Evolutionary conservation across 352 stramenopile genomes (phyloP).

Genomic region (Phytophthora fragariaefolia): DNA sequence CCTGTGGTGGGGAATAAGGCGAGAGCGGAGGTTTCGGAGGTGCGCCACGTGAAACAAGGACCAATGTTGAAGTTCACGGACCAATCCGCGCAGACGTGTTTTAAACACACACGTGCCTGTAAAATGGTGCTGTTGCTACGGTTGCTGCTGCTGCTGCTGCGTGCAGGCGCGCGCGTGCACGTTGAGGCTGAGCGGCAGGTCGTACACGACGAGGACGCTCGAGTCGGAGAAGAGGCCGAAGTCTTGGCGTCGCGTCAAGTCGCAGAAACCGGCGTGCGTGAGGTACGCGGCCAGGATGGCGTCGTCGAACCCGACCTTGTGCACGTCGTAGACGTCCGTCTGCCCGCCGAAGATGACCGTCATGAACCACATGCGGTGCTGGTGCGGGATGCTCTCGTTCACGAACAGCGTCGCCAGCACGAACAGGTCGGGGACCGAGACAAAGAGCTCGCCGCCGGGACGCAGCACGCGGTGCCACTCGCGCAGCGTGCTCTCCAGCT

Average conservation of each 20-base stretch:
- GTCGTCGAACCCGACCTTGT: slow-evolving; percentile 80
- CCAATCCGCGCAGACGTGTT: too few species aligned
- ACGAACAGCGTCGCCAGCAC: slow-evolving; percentile 66
- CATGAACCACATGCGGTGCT: slow-evolving; percentile 73
- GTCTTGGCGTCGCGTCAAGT: slow-evolving; percentile 47
- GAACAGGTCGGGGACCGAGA: slow-evolving; percentile 73
- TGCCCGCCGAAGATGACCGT: slow-evolving; percentile 80
- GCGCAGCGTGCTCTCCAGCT: slow-evolving; percentile 54
- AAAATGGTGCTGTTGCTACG: too few species aligned
- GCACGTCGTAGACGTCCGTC: slow-evolving; percentile 68
- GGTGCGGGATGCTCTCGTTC: slow-evolving; percentile 54
- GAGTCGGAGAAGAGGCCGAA: slow-evolving; percentile 72
- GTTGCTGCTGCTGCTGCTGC: too few species aligned
- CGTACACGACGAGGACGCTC: slow-evolving; percentile 48
- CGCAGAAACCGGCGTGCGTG: slow-evolving; percentile 58
- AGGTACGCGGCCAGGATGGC: slow-evolving; percentile 58
- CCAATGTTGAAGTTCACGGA: slow-evolving; percentile 24
- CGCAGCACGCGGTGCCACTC: slow-evolving; percentile 80
- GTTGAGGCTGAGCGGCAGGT: slow-evolving; percentile 71
- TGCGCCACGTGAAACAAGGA: slow-evolving; percentile 3
- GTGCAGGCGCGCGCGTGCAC: slow-evolving; percentile 43
- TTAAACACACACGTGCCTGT: too few species aligned
- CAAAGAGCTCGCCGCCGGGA: slow-evolving; percentile 59
- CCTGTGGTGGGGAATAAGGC: slow-evolving; percentile 11
- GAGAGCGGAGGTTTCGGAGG: slow-evolving; percentile 7